Evolutionary conservation across 108 stramenopile genomes (phyloP).

Genomic region (Parietichytrium sp.): DNA sequence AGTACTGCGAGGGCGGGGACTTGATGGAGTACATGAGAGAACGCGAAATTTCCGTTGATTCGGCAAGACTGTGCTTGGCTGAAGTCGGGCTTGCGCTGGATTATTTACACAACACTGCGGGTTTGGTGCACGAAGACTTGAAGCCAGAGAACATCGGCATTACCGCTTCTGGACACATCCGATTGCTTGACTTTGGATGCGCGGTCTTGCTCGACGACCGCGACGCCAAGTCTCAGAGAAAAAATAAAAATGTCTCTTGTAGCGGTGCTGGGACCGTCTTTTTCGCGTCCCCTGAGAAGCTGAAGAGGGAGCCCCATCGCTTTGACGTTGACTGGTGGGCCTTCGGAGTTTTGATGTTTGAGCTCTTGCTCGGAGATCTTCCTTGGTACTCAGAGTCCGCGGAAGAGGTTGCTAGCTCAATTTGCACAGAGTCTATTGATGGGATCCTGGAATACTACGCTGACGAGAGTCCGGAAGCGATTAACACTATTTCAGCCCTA

Average conservation of each 20-base stretch:
- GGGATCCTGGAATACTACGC: background rate
- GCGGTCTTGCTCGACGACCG: background rate
- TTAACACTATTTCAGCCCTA: no score
- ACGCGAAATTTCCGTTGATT: background rate
- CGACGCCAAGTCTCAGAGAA: background rate
- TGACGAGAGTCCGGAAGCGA: background rate
- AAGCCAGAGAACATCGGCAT: slow-evolving; percentile 34
- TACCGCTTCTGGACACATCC: background rate
- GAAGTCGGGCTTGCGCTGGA: background rate
- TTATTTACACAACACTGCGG: background rate
- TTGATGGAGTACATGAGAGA: background rate
- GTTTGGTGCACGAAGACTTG: background rate
- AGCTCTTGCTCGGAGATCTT: background rate
- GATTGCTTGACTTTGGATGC: background rate
- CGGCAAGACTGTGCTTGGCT: no score
- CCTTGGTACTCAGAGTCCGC: background rate
- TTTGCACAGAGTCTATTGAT: background rate
- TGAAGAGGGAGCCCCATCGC: background rate
- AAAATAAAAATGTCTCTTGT: no score
- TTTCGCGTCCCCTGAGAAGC: background rate
- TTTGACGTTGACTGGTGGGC: slow-evolving; percentile 34
- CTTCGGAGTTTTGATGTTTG: slow-evolving; percentile 17
- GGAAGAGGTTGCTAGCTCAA: background rate
- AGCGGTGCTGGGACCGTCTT: background rate
- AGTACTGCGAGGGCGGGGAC: slow-evolving; percentile 31